Conservation (phyloP, 495 filamentous ascomycete genomes). For the Xylaria bambusicola region DNA sequence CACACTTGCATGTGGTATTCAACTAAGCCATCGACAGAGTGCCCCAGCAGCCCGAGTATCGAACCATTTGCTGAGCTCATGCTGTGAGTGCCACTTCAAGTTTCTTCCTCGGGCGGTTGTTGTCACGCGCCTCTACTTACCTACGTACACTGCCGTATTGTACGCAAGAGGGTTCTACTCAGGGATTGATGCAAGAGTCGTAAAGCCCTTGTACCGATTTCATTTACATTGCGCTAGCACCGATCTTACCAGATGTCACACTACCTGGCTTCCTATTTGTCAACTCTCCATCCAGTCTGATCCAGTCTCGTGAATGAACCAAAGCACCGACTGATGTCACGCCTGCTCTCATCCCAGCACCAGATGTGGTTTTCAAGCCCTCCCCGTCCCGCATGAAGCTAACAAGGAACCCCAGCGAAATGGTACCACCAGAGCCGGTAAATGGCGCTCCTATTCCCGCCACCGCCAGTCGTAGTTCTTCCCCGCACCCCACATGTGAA, state of each 20-base stretch:
- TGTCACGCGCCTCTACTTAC: too few species aligned
- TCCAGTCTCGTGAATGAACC: conserved; percentile 4
- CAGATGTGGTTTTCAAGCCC: conserved; percentile 3
- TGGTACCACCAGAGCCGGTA: conserved; percentile 25
- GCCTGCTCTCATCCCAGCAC: conserved; percentile 6
- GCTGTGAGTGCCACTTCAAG: background rate
- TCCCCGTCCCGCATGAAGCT: conserved; percentile 14
- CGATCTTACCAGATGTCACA: background rate
- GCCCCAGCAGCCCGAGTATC: too few species aligned
- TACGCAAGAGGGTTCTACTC: background rate
- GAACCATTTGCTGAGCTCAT: conserved; percentile 2
- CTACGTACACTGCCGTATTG: background rate
- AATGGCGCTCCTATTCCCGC: conserved; percentile 27
- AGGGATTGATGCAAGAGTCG: conserved; percentile 4
- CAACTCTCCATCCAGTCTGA: conserved; percentile 2
- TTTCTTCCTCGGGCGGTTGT: background rate
- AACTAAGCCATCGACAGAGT: background rate
- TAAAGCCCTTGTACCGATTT: too few species aligned
- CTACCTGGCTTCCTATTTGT: conserved; percentile 10
- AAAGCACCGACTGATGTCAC: conserved; percentile 10
- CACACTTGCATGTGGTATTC: conserved; percentile 2
- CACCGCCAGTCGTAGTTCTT: conserved; percentile 31
- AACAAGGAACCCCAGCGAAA: conserved; percentile 16
- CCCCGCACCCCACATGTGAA: conserved; percentile 34
- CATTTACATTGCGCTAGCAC: conserved; percentile 8